phyloP scores from a whole-genome alignment of 2,329 filamentous ascomycete species.

The Chaetomium sp. region DNA sequence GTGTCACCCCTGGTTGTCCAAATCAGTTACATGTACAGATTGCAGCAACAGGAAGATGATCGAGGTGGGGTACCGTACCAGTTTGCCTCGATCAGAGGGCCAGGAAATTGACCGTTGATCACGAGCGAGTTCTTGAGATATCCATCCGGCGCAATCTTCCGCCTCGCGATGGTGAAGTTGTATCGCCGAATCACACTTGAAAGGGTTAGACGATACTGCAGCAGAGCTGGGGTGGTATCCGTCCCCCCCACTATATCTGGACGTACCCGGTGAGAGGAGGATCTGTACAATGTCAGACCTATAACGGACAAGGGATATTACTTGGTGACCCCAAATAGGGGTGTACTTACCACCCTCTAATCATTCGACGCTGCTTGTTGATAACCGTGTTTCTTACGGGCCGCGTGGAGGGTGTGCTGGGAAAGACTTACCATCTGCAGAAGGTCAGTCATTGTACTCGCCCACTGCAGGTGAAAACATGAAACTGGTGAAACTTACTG shows the following conservation, averaged over 20 bases:
- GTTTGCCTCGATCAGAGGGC: conserved; percentile 1
- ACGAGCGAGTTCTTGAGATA: not conserved
- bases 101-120: conserved; percentile 1
- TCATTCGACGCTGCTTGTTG: too few species aligned
- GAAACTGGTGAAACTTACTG: too few species aligned
- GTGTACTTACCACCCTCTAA: too few species aligned
- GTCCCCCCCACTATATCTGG: not conserved
- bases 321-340: too few species aligned
- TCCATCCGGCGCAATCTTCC: not conserved
- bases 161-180: not conserved
- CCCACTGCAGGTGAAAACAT: too few species aligned
- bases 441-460: too few species aligned
- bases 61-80: not conserved
- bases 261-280: not conserved
- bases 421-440: too few species aligned
- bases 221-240: too few species aligned
- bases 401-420: too few species aligned
- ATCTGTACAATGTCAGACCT: not conserved
- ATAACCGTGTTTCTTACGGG: too few species aligned
- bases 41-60: too few species aligned
- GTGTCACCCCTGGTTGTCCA: not conserved
- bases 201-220: not conserved
- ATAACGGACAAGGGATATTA: too few species aligned
- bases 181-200: not conserved
- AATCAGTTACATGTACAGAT: not conserved